These are phyloP conservation scores for Phyllosticta citriasiana DNA, from an alignment of 2,329 filamentous ascomycete species.

Conservation along the genomic window DNA sequence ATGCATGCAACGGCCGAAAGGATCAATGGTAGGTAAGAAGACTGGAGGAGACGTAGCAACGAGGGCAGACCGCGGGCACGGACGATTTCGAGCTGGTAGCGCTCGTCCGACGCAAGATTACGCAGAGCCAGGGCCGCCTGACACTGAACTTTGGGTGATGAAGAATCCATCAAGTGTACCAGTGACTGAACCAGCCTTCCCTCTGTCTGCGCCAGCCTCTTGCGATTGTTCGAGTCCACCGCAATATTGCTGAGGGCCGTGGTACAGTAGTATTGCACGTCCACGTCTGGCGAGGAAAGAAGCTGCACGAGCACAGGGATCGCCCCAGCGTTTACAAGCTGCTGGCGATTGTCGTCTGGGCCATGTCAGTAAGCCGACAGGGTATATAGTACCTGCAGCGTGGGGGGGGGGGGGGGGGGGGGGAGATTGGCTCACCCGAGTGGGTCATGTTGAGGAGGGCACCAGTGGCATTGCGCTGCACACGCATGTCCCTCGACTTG, in stretches of 20 bases:
- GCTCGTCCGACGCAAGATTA: conserved; percentile 94
- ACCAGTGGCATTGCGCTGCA: conserved; percentile 93
- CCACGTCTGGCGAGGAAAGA: conserved; percentile 83
- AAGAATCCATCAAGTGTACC: conserved; percentile 94
- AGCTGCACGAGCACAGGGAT: conserved; percentile 95
- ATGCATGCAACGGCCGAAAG: conserved; percentile 96
- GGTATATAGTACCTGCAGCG: background rate
- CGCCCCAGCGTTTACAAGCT: conserved; percentile 94
- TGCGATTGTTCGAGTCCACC: conserved; percentile 82
- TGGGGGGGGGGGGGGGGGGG: conserved; percentile 4
- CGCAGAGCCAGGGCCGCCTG: conserved; percentile 89
- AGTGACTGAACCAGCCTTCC: conserved; percentile 85
- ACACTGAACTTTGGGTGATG: conserved; percentile 94
- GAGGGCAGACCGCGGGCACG: conserved; percentile 76
- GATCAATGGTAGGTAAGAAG: conserved; percentile 89
- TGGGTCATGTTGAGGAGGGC: conserved; percentile 98
- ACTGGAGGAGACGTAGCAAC: conserved; percentile 81
- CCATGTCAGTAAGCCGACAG: conserved; percentile 15
- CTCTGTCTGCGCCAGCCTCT: conserved; percentile 83
- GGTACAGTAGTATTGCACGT: conserved; percentile 99
- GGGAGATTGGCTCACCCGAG: conserved; percentile 56
- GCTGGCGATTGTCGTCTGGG: conserved; percentile 89
- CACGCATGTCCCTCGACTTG: conserved; percentile 97
- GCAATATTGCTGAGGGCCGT: conserved; percentile 98
- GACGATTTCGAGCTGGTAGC: conserved; percentile 97